phyloP scores from a whole-genome alignment of 371 early-diverging fungal genomes.

The Parasitella parasitica region DNA sequence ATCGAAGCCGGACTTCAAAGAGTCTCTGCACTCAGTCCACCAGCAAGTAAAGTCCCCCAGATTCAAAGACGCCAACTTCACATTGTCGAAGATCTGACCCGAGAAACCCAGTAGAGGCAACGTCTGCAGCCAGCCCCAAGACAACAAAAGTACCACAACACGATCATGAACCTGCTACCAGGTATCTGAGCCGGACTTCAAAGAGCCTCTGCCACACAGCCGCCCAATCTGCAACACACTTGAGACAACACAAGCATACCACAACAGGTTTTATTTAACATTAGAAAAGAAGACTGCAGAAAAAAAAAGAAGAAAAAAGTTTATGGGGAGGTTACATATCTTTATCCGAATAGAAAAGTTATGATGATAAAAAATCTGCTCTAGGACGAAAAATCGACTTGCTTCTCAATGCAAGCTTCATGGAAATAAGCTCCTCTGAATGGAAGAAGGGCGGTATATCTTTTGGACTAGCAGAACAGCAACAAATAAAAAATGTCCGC shows the following conservation, averaged over 20 bases:
- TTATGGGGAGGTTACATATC: too few relatives aligned
- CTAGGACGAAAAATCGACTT: background rate
- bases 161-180: too few relatives aligned
- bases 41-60: background rate
- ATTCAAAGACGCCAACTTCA: background rate
- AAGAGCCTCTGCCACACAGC: slow-evolving; percentile 4
- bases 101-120: slow-evolving; percentile 20
- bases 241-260: too few relatives aligned
- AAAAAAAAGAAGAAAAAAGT: too few relatives aligned
- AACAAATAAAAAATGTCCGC: slow-evolving; percentile 2
- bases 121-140: slow-evolving; percentile 14
- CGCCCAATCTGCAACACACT: background rate
- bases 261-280: too few relatives aligned
- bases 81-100: slow-evolving; percentile 1
- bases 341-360: too few relatives aligned
- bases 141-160: too few relatives aligned
- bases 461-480: background rate
- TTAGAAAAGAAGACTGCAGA: too few relatives aligned
- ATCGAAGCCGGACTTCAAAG: slow-evolving; percentile 9
- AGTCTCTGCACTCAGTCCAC: background rate
- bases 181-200: background rate
- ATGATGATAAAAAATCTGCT: background rate
- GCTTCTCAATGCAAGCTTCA: background rate
- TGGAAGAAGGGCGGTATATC: background rate
- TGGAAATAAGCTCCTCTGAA: background rate